phyloP scores from a whole-genome alignment of 2,329 filamentous ascomycete genomes.

The Tolypocladium nubicola region DNA sequence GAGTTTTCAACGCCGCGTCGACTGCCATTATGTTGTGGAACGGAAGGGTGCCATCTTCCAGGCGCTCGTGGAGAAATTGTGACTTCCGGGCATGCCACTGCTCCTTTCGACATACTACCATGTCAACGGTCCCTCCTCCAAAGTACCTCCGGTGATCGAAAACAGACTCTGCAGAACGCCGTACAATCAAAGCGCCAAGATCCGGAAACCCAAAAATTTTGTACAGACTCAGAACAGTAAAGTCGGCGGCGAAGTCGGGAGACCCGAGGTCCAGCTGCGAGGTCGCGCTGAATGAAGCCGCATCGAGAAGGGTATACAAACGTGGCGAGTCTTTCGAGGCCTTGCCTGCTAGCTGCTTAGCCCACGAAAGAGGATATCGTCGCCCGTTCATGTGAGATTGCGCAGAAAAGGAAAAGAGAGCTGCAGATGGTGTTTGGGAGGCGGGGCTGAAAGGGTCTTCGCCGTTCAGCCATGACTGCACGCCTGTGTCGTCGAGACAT shows the following conservation, averaged over 20 bases:
- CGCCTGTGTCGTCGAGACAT: constrained; percentile 57
- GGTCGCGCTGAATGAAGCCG: constrained; percentile 71
- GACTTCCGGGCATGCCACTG: constrained; percentile 76
- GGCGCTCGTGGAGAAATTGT: constrained; percentile 60
- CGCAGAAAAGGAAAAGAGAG: constrained; percentile 69
- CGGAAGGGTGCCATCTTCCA: constrained; percentile 87
- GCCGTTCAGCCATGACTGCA: constrained; percentile 53
- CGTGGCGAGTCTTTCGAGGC: constrained; percentile 9
- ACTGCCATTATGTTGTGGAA: constrained; percentile 85
- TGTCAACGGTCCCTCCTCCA: constrained; percentile 87
- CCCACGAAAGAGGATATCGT: constrained; percentile 64
- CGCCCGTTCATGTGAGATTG: constrained; percentile 90
- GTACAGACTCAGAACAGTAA: constrained; percentile 80
- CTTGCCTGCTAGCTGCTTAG: constrained; percentile 29
- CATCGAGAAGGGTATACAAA: constrained; percentile 68
- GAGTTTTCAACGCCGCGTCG: constrained; percentile 60
- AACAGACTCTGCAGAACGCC: constrained; percentile 54
- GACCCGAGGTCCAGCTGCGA: constrained; percentile 62
- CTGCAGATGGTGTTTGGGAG: constrained; percentile 12
- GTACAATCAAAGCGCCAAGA: constrained; percentile 73
- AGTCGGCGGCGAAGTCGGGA: constrained; percentile 59
- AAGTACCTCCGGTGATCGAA: constrained; percentile 70
- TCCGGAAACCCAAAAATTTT: constrained; percentile 98
- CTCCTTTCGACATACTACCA: constrained; percentile 68
- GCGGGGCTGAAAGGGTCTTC: constrained; percentile 17